phyloP scores from a whole-genome alignment of 2,329 filamentous ascomycete genomes.

The Setomelanomma holmii region DNA sequence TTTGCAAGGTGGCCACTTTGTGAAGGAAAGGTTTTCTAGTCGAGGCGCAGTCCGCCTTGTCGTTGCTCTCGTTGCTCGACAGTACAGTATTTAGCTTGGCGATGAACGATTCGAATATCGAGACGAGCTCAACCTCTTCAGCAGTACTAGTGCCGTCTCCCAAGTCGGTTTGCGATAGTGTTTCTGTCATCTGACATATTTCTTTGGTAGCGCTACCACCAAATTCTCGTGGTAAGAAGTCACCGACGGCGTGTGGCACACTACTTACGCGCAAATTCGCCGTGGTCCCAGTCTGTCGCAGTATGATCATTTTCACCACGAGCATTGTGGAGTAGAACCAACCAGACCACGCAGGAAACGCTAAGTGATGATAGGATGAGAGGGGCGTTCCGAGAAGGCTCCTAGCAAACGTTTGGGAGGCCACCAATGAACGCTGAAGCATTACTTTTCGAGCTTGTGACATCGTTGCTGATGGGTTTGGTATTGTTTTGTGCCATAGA shows the following conservation, averaged over 20 bases:
- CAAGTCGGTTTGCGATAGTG: not conserved
- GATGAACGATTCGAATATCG: constrained; percentile 2
- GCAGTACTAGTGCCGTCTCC: not conserved
- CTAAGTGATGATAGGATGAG: constrained; percentile 16
- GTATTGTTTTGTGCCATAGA: constrained; percentile 18
- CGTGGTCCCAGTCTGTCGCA: constrained; percentile 19
- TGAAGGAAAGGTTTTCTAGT: constrained; percentile 10
- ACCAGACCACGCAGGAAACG: constrained; percentile 22
- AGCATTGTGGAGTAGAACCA: constrained; percentile 33
- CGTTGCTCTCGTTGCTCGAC: not conserved
- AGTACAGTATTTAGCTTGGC: constrained; percentile 1
- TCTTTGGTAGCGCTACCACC: not conserved
- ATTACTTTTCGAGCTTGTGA: constrained; percentile 7
- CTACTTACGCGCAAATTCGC: constrained; percentile 9
- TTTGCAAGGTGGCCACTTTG: constrained; percentile 1
- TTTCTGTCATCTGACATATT: constrained; percentile 1
- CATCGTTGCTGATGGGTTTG: not conserved
- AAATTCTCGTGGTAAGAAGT: constrained; percentile 7
- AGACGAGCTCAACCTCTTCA: constrained; percentile 1
- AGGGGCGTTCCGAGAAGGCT: constrained; percentile 10
- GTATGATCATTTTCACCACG: constrained; percentile 26
- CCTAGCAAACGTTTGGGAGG: constrained; percentile 19
- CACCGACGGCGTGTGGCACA: constrained; percentile 10
- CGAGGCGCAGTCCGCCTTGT: not conserved
- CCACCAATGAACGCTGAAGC: constrained; percentile 15